phyloP scores from a whole-genome alignment of 2,329 filamentous ascomycete genomes.

The Beauveria sp. region DNA sequence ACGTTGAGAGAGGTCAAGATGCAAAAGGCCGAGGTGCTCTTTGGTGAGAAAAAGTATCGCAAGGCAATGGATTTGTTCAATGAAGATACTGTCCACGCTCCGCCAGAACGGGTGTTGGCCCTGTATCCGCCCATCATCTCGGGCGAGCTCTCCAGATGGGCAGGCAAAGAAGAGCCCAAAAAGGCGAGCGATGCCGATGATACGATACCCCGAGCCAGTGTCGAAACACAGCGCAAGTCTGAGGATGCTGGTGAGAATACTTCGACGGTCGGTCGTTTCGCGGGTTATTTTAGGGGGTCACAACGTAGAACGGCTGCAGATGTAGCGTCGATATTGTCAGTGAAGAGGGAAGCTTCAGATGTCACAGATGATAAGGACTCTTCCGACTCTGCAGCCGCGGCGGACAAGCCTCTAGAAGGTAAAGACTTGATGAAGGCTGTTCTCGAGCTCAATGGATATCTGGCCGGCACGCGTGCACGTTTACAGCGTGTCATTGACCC shows the following conservation, averaged over 20 bases:
- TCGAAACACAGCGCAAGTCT: constrained; percentile 12
- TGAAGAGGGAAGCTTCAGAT: constrained; percentile 34
- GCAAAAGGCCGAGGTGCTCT: constrained; percentile 79
- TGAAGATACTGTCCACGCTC: constrained; percentile 75
- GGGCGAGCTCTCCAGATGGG: constrained; percentile 63
- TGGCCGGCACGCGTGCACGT: constrained; percentile 72
- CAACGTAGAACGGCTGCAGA: constrained; percentile 41
- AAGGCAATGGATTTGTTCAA: constrained; percentile 84
- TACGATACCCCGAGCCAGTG: constrained; percentile 13
- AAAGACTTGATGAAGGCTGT: constrained; percentile 80
- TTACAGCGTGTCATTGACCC: constrained; percentile 56
- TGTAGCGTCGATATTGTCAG: constrained; percentile 53
- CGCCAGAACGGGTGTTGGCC: constrained; percentile 78
- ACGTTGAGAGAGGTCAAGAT: constrained; percentile 82
- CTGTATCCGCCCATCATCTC: constrained; percentile 80
- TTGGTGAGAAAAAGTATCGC: constrained; percentile 73
- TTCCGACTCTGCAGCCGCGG: constrained; percentile 37
- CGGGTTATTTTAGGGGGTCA: constrained; percentile 44
- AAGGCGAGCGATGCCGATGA: constrained; percentile 23
- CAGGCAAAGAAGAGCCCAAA: constrained; percentile 35
- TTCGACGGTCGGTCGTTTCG: constrained; percentile 38
- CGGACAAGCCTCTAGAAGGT: constrained; percentile 57
- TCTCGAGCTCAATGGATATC: constrained; percentile 74
- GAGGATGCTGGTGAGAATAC: constrained; percentile 21
- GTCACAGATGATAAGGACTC: constrained; percentile 44